phyloP scores from a whole-genome alignment of 805 yeast species.

The Lipomyces orientalis region DNA sequence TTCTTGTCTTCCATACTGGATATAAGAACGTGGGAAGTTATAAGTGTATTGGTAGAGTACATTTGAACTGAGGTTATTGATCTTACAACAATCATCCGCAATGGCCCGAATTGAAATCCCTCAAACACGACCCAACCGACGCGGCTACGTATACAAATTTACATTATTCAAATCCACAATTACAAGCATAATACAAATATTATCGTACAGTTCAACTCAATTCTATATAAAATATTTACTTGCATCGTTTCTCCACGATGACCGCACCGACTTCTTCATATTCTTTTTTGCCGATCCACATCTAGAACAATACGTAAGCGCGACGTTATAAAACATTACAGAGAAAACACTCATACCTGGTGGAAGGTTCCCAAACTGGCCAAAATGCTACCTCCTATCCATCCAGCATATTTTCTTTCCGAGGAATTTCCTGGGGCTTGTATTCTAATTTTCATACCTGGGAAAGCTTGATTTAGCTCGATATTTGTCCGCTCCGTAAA shows the following conservation, averaged over 20 bases:
- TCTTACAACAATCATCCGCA: background rate
- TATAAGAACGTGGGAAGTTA: background rate
- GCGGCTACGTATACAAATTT: slow-evolving; percentile 3
- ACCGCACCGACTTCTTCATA: slow-evolving; percentile 65
- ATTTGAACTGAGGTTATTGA: background rate
- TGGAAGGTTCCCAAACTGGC: slow-evolving; percentile 64
- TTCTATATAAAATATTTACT: slow-evolving; percentile 33
- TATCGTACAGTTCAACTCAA: slow-evolving; percentile 19
- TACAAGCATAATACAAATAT: background rate
- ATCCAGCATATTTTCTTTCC: slow-evolving; percentile 64
- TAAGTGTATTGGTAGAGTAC: background rate
- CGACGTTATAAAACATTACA: background rate
- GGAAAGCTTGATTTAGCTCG: slow-evolving; percentile 61
- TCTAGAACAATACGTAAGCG: slow-evolving; percentile 14
- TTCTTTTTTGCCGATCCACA: slow-evolving; percentile 65
- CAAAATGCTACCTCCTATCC: slow-evolving; percentile 77
- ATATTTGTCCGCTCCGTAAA: slow-evolving; percentile 60
- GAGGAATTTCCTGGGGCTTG: slow-evolving; percentile 50
- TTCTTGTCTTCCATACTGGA: background rate
- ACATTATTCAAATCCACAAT: background rate
- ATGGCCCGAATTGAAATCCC: background rate
- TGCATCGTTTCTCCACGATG: slow-evolving; percentile 49
- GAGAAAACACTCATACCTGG: slow-evolving; percentile 46
- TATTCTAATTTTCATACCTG: slow-evolving; percentile 54
- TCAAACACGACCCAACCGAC: background rate